Evolutionary conservation across 805 yeast genomes (phyloP), one percentile per base, ranked within the genome.

Genomic region (Pichia sporocuriosa): DNA sequence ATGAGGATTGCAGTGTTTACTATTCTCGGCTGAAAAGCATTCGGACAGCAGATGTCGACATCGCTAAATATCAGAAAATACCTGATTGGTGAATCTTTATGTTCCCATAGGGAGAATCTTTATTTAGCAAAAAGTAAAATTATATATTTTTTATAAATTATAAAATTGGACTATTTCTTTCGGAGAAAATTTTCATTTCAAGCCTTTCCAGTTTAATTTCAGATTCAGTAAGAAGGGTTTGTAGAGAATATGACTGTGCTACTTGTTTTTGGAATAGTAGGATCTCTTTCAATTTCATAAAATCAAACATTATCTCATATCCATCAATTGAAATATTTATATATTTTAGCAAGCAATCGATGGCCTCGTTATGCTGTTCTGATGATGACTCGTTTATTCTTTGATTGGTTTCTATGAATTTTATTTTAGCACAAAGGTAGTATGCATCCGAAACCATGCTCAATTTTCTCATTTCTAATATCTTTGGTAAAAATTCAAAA

Each of bases 1-100:
- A 85, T 34, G 70, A 70, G 27, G 87, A 80, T 52, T 85, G 94
- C 55, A 69, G 79, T 0, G 63, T 79, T 0, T 84, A 70, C 53
- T 84, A 69, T 53, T 66, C 74, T 7, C 67, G 79, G 37, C 62
- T 72, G 11, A 73, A 75, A 50, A 62, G 70, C 2, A 40, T 46
- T 4, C 61, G 58, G 27, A 62, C 57, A 31, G 41, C 66, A 4
- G 37, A 47, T 1, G 32, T 21, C 3, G 32, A 36, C 0, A 26
- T 32, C 2, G 30, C 38, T 0, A 43, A 42, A n/a, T 53, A 44
- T 23, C 41, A 46, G 1, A 47, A 43, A 3, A 35, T 51, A 16
- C 37, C 58, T 10, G 45, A 51, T 3, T 59, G 63, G 62, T 57
- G 41, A 38, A 17, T 1, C 16, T 26, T 11, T 17, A 30, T 30